Base-by-base conservation (phyloP, 495 filamentous ascomycete genomes). In the Xylaria sp. region DNA sequence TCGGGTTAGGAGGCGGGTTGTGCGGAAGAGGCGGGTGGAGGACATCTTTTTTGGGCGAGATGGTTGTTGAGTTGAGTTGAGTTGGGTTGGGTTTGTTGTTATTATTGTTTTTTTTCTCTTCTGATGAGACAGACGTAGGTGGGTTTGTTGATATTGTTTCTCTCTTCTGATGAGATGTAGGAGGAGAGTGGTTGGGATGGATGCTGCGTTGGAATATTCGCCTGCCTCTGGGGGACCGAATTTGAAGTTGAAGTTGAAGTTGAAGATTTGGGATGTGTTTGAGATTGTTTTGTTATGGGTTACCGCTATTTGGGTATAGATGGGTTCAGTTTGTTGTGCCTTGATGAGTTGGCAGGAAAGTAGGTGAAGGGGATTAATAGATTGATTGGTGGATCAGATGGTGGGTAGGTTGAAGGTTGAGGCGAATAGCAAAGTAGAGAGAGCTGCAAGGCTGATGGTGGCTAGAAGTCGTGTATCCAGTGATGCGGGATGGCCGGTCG, bases 11-110 rank as follows among this genome's bases (percentile, higher is more conserved):
- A 57, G 21, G 24, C 50, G 50, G 24, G 61, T 55, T 29, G 69
- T n/a, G 58, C 59, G 69, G 26, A 58, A 35, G 50, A 66, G 9
- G 41, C 61, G 69, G n/a, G 69, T 5, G 24, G 24, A 29, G 21
- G 58, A 64, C 59, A 53, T 58, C n/a, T 9, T 1, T 17, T 37
- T 33, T 50, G 48, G 12, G 11, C n/a, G n/a, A n/a, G n/a, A n/a
- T n/a, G n/a, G n/a, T n/a, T n/a, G n/a, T n/a, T n/a, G n/a, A n/a
- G n/a, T n/a, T n/a, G n/a, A n/a, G n/a, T n/a, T n/a, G n/a, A n/a
- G n/a, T n/a, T n/a, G n/a, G n/a, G n/a, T n/a, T n/a, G n/a, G n/a
- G n/a, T n/a, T n/a, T n/a, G n/a, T n/a, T 9, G 12, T 50, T 64
- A 35, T 24, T 31, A 4, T 61, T 61, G 0, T 6, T 3, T 24